Percentiles rank a stretch among this genome's conserved stretches.
phyloP scores from a whole-genome alignment of 352 stramenopile genomes.

The Globisporangium ultimum region DNA sequence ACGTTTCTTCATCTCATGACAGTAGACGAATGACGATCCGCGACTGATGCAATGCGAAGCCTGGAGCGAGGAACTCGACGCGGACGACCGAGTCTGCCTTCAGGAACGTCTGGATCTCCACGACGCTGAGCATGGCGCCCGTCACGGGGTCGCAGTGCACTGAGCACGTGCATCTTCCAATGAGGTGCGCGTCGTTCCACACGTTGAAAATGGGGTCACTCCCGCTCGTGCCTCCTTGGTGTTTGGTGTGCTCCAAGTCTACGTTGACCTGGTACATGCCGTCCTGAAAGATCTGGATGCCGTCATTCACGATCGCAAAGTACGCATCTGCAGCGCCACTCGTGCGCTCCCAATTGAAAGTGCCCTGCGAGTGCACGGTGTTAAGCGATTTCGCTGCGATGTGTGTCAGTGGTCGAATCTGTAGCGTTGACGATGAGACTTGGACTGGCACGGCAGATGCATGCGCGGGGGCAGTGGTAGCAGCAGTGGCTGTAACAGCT shows the following conservation, averaged over 20 bases:
- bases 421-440: too few species aligned
- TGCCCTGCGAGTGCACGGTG: slow-evolving; percentile 13
- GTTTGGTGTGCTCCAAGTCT: slow-evolving; percentile 20
- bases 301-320: slow-evolving; percentile 29
- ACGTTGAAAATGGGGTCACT: slow-evolving; percentile 24
- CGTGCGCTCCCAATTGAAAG: slow-evolving; percentile 26
- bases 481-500: too few species aligned
- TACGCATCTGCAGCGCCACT: slow-evolving; percentile 6
- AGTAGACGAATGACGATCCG: slow-evolving; percentile 10
- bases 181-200: slow-evolving; percentile 15
- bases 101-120: slow-evolving; percentile 20
- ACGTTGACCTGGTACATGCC: slow-evolving; percentile 33
- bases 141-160: slow-evolving; percentile 11
- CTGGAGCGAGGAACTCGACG: slow-evolving; percentile 24
- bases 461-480: too few species aligned
- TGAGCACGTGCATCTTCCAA: slow-evolving; percentile 5
- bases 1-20: too few species aligned
- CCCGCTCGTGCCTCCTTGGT: not conserved
- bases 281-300: slow-evolving; percentile 19
- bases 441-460: too few species aligned
- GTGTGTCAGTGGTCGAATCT: too few species aligned
- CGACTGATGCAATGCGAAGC: slow-evolving; percentile 11
- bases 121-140: slow-evolving; percentile 21
- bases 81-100: slow-evolving; percentile 23
- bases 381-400: too few species aligned